Evolutionary conservation across 1,284 basidiomycete genomes (phyloP).

Genomic region (Sphagnurus paluster): DNA sequence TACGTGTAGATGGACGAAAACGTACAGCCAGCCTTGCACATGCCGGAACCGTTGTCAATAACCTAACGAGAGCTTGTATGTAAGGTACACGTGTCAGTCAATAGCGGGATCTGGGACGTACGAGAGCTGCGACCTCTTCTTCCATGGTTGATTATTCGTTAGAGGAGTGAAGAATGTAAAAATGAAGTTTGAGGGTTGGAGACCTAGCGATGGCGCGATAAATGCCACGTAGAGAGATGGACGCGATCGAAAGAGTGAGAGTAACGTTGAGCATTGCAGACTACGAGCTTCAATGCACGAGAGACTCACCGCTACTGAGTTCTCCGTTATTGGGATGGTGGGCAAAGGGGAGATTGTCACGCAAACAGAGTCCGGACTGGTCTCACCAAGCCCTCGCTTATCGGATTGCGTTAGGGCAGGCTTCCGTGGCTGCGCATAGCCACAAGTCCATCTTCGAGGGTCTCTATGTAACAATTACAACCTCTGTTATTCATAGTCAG

Average conservation of each 20-base stretch:
- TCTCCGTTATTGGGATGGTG: conserved; percentile 19
- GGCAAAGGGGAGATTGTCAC: conserved; percentile 19
- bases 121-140: conserved; percentile 49
- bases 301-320: conserved; percentile 17
- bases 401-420: conserved; percentile 25
- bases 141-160: conserved; percentile 40
- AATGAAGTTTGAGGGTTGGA: conserved; percentile 14
- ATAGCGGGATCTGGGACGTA: conserved; percentile 26
- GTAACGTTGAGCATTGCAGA: conserved; percentile 1
- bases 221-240: conserved; percentile 8
- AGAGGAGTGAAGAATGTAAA: conserved; percentile 20
- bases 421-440: too few species aligned
- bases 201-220: conserved; percentile 14
- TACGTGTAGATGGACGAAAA: conserved; percentile 24
- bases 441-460: too few species aligned
- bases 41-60: conserved; percentile 87
- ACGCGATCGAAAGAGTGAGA: conserved; percentile 17
- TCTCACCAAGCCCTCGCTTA: conserved; percentile 19
- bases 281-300: conserved; percentile 20
- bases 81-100: conserved; percentile 3
- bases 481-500: background rate
- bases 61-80: conserved; percentile 44
- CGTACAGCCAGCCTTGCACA: conserved; percentile 91
- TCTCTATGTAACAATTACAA: too few species aligned
- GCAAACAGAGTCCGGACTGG: conserved; percentile 16